Base-by-base conservation (phyloP, 345 rosid species). In the Populus alba region DNA sequence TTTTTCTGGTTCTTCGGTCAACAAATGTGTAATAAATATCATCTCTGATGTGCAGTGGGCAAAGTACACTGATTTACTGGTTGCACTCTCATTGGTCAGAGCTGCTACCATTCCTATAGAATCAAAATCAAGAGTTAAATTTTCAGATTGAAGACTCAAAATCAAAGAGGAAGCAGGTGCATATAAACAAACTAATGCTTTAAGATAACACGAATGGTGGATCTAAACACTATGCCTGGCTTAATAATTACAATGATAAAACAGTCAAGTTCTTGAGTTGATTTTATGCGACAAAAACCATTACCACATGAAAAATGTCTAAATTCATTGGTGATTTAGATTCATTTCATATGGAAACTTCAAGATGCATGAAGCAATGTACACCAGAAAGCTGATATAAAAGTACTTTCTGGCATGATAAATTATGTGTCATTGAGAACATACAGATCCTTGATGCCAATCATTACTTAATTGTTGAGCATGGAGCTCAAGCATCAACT, bases 41-140 rank as follows among this genome's bases (percentile, higher is more conserved):
- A 96, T 96, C 90, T 96, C 99, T 8, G 99, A 94, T 55, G 98
- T 94, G 77, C 99, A 95, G 75, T 89, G 97, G 41, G 98, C 98
- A 84, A 96, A 96, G 78, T 96, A 96, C 68, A 96, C 99, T 0
- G 99, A 89, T 75, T 96, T 96, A 89, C 98, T 94, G 62, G 99
- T 92, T 73, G 99, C 99, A 71, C 99, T 96, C 87, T 94, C 98
- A 12, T 91, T 96, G 70, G 99, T 92, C 5, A 96, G 91, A 22
- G 92, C 95, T 7, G 97, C 99, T 45, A 94, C 89, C 99, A 95
- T 95, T 81, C 99, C 99, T 95, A 41, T 37, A 79, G 75, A 67
- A 39, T 66, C 43, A 79, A 51, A 72, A 15, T 22, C 71, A 37
- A 70, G 23, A 45, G 37, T 35, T 75, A 12, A 57, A 22, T 68